Evolutionary conservation across 306 rosid species (phyloP), one percentile per base, ranked within the genome.

Genomic region (Acacia confusa): DNA sequence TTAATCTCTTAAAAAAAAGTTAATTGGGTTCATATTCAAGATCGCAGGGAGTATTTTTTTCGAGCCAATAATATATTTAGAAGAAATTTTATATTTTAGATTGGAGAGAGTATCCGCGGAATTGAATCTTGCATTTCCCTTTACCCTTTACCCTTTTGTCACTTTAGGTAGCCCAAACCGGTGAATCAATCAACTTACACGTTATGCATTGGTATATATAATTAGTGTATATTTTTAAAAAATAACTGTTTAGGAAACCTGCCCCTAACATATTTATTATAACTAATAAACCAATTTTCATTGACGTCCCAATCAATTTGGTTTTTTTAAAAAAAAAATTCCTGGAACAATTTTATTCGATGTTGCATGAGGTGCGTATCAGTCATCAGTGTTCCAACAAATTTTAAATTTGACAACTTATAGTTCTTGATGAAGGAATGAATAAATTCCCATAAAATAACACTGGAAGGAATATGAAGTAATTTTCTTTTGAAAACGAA

Each of bases 361-460:
- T 28, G 43, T 4, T 16, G 20, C 5, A 30, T 64, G 78, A 70
- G 79, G 68, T 76, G 5, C 53, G 16, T 16, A 24, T 43, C 43
- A 64, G 6, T 32, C 32, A 24, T 19, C 1, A 36, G 44, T 70
- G 53, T 84, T 74, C 66, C 44, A 83, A 60, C 64, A 75, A 84
- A 76, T 80, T 72, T 53, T 68, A 76, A 84, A 80, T 75, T 81
- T 80, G 67, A 38, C 63, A 48, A 28, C 52, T 40, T 70, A 75
- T 25, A 60, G 19, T 4, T 11, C 16, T 60, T 12, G 17, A 66
- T 1, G 75, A 52, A 64, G 25, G 17, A 45, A 13, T 45, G 32
- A 45, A 0, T 70, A 71, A 64, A 2, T 58, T 58, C 32, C 65
- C 11, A 22, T 24, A 24, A 25, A 25, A 60, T 25, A 25, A 13